Conservation (phyloP, 2,329 filamentous ascomycete species). For the Aspergillus japonicus region DNA sequence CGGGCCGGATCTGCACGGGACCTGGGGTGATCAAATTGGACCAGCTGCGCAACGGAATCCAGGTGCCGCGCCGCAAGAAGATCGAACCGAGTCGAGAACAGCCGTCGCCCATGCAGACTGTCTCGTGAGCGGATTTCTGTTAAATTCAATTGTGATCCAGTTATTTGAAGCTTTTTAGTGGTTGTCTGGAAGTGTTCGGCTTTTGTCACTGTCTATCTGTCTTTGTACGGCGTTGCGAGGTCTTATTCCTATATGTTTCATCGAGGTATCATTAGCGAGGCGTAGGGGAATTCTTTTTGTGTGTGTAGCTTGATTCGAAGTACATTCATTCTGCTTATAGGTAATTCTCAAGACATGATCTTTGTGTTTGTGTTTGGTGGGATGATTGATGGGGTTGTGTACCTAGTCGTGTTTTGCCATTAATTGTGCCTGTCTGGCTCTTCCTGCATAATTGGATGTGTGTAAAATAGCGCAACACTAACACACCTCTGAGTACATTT, state of each 20-base stretch:
- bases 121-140: slow-evolving; percentile 24
- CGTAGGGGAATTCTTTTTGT: not conserved
- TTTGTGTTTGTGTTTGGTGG: no score
- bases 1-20: slow-evolving; percentile 44
- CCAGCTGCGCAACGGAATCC: slow-evolving; percentile 34
- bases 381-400: no score
- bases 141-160: not conserved
- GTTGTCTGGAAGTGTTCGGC: not conserved
- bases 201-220: not conserved
- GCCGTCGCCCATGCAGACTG: slow-evolving; percentile 30
- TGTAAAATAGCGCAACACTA: no score
- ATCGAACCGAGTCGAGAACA: slow-evolving; percentile 26
- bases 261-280: not conserved
- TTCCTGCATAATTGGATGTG: no score
- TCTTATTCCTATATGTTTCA: not conserved
- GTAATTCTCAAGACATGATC: no score
- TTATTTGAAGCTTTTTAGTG: not conserved
- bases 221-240: not conserved
- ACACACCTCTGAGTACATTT: no score
- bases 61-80: slow-evolving; percentile 28
- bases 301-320: no score
- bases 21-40: slow-evolving; percentile 36
- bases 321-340: no score
- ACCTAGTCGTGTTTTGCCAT: no score
- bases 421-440: no score